Base-by-base conservation (phyloP, 1,139 yeast species). In the Pichia kudriavzevii region DNA sequence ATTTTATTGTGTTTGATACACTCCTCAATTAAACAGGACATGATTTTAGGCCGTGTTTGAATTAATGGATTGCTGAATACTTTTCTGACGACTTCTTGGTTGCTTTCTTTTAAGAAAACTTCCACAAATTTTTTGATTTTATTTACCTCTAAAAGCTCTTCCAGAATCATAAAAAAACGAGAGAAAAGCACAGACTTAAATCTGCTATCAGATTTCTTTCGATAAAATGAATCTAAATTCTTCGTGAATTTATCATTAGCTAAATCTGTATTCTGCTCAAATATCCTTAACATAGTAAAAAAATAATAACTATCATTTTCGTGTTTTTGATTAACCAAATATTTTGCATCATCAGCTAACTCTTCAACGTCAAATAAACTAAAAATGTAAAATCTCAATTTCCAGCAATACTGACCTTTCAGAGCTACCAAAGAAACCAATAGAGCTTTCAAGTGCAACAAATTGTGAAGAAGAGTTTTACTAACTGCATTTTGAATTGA, bases 91-190 rank as follows among this genome's bases (percentile, higher is more conserved):
- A 52, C 20, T 5, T 34, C 15, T 2, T 27, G 35, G 49, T 46
- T 2, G 46, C 32, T n/a, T 6, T 24, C 34, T 5, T 28, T 7
- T 4, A 49, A 29, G 7, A 50, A 29, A 4, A 3, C 34, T 4
- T 7, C 32, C 25, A 40, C 59, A 32, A 41, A 55, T 28, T 6
- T 23, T 17, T 7, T 28, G 15, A 38, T 49, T 26, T 34, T 47
- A 33, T 20, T 49, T 47, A 24, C 49, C 41, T 3, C 55, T 32
- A 46, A 69, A 63, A 34, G 53, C 46, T 3, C 33, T 34, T 74
- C 67, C 4, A 78, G 43, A 1, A 77, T 38, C 0, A 77, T 66
- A 21, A 66, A 48, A 84, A 84, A 79, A 50, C 84, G 70, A n/a
- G 50, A 45, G 36, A 75, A 61, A 1, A 67, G 40, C 4, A 52